phyloP scores from a whole-genome alignment of 2,329 filamentous ascomycete species.

The Colletotrichum cordylinicola region DNA sequence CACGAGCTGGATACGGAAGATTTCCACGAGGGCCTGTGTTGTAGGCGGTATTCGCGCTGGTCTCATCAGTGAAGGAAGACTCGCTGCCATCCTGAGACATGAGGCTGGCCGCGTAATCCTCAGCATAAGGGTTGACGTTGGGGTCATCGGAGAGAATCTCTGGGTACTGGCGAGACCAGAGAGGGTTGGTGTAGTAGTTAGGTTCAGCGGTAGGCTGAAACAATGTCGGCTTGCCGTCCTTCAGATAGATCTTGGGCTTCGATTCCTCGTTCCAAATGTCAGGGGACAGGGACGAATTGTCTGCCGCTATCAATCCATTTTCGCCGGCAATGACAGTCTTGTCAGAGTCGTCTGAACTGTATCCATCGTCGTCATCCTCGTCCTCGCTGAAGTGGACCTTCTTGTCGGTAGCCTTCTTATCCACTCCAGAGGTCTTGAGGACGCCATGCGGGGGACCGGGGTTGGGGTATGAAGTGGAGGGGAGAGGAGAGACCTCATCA shows the following conservation, averaged over 20 bases:
- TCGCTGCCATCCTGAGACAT: neutral
- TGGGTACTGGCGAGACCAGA: constrained; percentile 19
- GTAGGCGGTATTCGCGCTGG: neutral
- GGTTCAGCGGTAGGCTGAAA: constrained; percentile 4
- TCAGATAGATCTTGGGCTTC: constrained; percentile 16
- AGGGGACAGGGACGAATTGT: neutral
- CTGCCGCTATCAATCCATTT: neutral
- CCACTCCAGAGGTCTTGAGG: neutral
- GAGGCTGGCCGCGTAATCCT: neutral
- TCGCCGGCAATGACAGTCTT: neutral
- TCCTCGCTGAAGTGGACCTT: neutral
- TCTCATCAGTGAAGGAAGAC: neutral
- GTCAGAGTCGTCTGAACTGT: neutral
- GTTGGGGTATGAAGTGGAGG: neutral
- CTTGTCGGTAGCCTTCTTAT: constrained; percentile 3
- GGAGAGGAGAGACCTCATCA: neutral
- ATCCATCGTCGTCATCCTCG: neutral
- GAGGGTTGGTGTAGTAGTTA: constrained; percentile 6
- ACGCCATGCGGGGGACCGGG: neutral
- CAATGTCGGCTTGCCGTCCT: constrained; percentile 13
- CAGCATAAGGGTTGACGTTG: neutral
- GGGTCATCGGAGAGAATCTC: constrained; percentile 9
- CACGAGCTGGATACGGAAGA: neutral
- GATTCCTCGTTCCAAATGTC: constrained; percentile 4
- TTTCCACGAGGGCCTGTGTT: neutral